Conservation (phyloP, 257 asterid genomes). For the Nicotiana tomentosiformis region DNA sequence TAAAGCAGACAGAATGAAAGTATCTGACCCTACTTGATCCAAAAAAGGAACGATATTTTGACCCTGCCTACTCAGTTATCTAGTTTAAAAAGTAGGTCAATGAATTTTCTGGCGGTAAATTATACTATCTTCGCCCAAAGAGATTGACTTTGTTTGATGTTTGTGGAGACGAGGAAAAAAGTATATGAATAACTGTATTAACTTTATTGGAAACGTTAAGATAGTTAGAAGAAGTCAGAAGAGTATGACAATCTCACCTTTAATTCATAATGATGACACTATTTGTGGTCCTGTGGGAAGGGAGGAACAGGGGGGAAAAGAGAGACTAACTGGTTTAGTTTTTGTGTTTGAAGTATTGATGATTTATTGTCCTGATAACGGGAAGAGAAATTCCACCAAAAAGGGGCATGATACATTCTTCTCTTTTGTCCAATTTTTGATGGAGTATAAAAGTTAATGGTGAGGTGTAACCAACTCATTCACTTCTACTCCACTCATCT, state of each 20-base stretch:
- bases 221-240: not conserved
- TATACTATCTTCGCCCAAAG: not conserved
- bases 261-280: not conserved
- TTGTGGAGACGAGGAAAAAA: not conserved
- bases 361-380: too few relatives aligned
- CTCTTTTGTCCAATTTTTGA: not conserved
- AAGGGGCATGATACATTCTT: not conserved
- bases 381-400: too few relatives aligned
- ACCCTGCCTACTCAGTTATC: too few relatives aligned
- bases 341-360: too few relatives aligned
- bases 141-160: not conserved
- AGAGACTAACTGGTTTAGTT: not conserved
- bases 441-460: not conserved
- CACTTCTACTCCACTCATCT: not conserved
- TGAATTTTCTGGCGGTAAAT: not conserved
- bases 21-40: too few relatives aligned
- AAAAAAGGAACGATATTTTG: too few relatives aligned
- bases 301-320: not conserved
- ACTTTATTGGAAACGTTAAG: not conserved
- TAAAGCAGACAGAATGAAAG: too few relatives aligned
- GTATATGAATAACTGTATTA: not conserved
- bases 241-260: not conserved
- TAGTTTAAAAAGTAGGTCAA: not conserved
- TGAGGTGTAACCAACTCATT: not conserved
- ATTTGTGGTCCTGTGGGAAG: not conserved